Percentiles rank a stretch among this genome's conserved stretches.
phyloP scores from a whole-genome alignment of 2,329 filamentous ascomycete species.

The Dactylellina sp. region DNA sequence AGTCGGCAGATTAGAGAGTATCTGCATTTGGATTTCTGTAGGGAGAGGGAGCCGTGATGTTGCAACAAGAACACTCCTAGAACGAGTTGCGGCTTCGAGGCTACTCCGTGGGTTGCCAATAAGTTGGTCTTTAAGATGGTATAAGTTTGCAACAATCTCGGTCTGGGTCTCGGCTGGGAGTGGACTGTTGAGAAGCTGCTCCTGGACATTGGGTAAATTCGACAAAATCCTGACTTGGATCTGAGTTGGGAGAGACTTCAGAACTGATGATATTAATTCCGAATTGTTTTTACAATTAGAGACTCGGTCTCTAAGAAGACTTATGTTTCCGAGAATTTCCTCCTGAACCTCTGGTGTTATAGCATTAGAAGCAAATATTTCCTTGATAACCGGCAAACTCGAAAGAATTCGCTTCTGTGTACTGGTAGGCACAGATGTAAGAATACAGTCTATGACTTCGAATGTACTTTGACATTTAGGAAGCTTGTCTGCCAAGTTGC shows the following conservation, averaged over 20 bases:
- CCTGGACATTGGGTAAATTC: constrained; percentile 15
- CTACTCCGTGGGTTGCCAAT: constrained; percentile 1
- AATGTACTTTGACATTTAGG: constrained; percentile 1
- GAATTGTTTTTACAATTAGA: constrained; percentile 4
- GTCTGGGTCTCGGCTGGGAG: background rate
- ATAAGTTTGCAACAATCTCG: background rate
- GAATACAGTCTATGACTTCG: constrained; percentile 3
- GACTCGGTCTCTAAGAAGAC: background rate
- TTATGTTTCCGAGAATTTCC: constrained; percentile 6
- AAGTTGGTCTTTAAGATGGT: constrained; percentile 5
- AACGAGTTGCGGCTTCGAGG: background rate
- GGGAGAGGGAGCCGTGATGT: background rate
- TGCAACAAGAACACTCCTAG: background rate
- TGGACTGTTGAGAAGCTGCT: constrained; percentile 1
- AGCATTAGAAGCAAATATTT: background rate
- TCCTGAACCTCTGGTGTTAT: constrained; percentile 7
- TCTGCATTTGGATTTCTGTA: constrained; percentile 14
- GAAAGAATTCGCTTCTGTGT: constrained; percentile 5
- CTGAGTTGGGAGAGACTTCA: constrained; percentile 1
- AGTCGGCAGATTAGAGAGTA: constrained; percentile 5
- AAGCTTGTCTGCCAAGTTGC: constrained; percentile 1
- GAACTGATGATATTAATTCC: background rate
- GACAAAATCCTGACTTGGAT: constrained; percentile 11
- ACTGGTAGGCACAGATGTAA: background rate
- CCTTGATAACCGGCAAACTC: constrained; percentile 6